Evolutionary conservation across 2,329 filamentous ascomycete species (phyloP).

Genomic region (Exophiala alcalophila): DNA sequence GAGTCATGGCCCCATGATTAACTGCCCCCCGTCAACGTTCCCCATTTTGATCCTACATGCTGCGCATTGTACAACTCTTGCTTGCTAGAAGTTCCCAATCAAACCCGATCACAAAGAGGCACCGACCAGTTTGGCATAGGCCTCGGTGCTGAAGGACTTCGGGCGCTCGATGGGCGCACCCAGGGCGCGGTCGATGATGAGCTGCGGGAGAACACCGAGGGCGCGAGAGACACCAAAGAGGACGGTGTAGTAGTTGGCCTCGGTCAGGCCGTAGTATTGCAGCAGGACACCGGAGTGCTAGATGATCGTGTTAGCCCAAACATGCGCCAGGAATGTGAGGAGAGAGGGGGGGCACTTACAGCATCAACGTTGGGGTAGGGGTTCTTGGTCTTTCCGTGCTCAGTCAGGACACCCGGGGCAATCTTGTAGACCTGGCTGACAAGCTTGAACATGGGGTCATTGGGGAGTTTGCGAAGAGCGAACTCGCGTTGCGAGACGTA

Average conservation of each 20-base stretch:
- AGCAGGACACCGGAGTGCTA: constrained; percentile 95
- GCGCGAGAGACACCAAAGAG: constrained; percentile 98
- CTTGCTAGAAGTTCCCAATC: constrained; percentile 1
- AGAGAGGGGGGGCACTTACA: constrained; percentile 37
- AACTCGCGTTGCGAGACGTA: constrained; percentile 99
- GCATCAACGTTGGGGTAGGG: constrained; percentile 98
- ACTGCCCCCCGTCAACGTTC: constrained; percentile 10
- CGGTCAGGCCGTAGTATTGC: constrained; percentile 98
- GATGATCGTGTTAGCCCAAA: constrained; percentile 21
- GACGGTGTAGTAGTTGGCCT: constrained; percentile 99
- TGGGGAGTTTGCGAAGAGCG: constrained; percentile 85
- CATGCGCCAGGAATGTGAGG: neutral
- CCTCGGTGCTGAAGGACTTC: constrained; percentile 98
- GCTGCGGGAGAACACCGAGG: constrained; percentile 96
- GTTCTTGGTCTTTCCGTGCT: constrained; percentile 99
- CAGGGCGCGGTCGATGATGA: constrained; percentile 98
- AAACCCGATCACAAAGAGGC: constrained; percentile 72
- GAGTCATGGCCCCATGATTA: no score
- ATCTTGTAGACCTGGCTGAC: constrained; percentile 99
- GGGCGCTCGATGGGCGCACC: constrained; percentile 97
- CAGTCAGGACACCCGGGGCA: constrained; percentile 90
- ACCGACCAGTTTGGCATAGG: constrained; percentile 87
- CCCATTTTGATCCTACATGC: constrained; percentile 20
- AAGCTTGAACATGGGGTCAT: constrained; percentile 99
- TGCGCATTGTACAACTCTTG: constrained; percentile 21